Evolutionary conservation across 257 asterid genomes (phyloP).

Genomic region (Nicotiana tabacum): DNA sequence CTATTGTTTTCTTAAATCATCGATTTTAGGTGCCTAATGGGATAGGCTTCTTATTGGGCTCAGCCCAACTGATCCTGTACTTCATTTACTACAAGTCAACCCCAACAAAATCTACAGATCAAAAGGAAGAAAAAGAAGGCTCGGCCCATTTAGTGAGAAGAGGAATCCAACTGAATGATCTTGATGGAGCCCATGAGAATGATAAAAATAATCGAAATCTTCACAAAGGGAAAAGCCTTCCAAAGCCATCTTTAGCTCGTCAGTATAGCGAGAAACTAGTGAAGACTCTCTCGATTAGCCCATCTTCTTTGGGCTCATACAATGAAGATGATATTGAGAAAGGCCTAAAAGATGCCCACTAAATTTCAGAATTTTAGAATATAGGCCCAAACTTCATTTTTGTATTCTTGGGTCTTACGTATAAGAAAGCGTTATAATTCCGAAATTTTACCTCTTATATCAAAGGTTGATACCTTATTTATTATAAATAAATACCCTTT

Average conservation of each 20-base stretch:
- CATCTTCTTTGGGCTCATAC: constrained; percentile 19
- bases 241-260: constrained; percentile 27
- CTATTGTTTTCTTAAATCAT: neutral
- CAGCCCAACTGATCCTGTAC: constrained; percentile 45
- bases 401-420: neutral
- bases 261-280: constrained; percentile 30
- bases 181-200: constrained; percentile 13
- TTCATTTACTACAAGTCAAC: constrained; percentile 27
- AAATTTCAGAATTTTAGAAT: neutral
- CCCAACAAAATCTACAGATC: constrained; percentile 11
- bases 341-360: neutral
- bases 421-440: neutral
- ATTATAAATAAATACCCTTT: too few species aligned
- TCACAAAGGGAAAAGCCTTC: constrained; percentile 36
- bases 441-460: too few species aligned
- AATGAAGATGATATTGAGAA: constrained; percentile 8
- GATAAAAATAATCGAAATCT: constrained; percentile 16
- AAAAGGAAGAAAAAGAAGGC: constrained; percentile 22
- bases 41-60: constrained; percentile 49
- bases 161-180: constrained; percentile 24
- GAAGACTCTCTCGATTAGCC: constrained; percentile 33
- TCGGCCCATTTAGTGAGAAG: constrained; percentile 30
- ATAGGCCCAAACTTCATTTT: neutral
- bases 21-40: constrained; percentile 53
- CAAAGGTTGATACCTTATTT: too few species aligned